phyloP scores from a whole-genome alignment of 2,329 filamentous ascomycete species.

The Penicillium occitanis region DNA sequence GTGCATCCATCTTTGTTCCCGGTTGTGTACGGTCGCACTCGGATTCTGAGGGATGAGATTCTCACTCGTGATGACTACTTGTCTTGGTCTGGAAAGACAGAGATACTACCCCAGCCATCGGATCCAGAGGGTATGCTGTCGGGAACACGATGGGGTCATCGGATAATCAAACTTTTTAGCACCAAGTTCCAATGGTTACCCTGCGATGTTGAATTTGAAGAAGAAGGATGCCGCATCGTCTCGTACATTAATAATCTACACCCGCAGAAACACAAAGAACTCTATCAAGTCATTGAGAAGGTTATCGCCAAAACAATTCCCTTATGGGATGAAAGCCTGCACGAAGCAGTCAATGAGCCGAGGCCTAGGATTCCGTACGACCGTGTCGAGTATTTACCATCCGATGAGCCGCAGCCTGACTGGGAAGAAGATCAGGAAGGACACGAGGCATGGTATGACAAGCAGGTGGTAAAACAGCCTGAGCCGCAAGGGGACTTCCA shows the following conservation, averaged over 20 bases:
- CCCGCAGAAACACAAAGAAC: conserved; percentile 33
- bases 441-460: conserved; percentile 27
- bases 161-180: background rate
- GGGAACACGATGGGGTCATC: conserved; percentile 27
- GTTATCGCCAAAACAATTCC: conserved; percentile 31
- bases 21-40: conserved; percentile 40
- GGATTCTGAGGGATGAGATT: conserved; percentile 28
- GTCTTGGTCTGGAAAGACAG: conserved; percentile 26
- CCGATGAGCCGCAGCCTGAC: conserved; percentile 9
- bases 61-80: conserved; percentile 30
- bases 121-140: conserved; percentile 18
- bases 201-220: conserved; percentile 35
- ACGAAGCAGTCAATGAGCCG: conserved; percentile 2
- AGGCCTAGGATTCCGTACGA: conserved; percentile 31
- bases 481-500: conserved; percentile 23
- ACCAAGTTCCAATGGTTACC: conserved; percentile 48
- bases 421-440: conserved; percentile 23
- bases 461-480: conserved; percentile 25
- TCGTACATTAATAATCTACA: conserved; percentile 51
- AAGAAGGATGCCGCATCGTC: conserved; percentile 31
- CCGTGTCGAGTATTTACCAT: conserved; percentile 28
- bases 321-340: conserved; percentile 31
- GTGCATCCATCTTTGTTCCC: conserved; percentile 66
- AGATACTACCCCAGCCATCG: conserved; percentile 27
- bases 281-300: conserved; percentile 44